Base-by-base conservation (phyloP, 768 basidiomycete genomes). In the Mycena metata region DNA sequence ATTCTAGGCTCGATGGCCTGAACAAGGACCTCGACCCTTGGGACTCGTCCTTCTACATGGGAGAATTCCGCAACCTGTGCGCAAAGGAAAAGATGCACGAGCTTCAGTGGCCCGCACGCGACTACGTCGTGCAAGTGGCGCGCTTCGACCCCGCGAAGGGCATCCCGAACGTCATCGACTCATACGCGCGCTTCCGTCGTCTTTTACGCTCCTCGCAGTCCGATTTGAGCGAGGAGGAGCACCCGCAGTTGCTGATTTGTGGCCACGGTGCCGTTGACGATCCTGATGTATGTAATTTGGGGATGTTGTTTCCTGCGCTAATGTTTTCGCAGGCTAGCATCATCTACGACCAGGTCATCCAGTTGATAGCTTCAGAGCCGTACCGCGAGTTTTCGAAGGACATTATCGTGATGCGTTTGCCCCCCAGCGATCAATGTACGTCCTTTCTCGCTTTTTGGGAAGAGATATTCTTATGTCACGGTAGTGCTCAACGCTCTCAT, bases 181-280 rank as follows among this genome's bases (percentile, higher is more conserved):
- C 94, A 16, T 98, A 97, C 77, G 86, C 89, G 69, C 89, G 90
- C 76, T 91, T 97, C 87, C 89, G 96, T 73, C 82, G 86, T 67
- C 83, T 91, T 26, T 84, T 95, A 69, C 79, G 80, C 65, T 76
- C 78, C 58, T 81, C 82, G 23, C 81, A 83, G 30, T 78, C 80
- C 9, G 80, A 85, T 8, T 73, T 86, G 54, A 74, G 72, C 15
- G 82, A 82, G 41, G 83, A 87, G 8, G 88, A 90, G 59, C 82
- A 84, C 47, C 94, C 94, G 63, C 94, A 95, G 77, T 79, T 95
- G 71, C 82, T 95, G 74, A 79, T 95, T 71, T 94, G 93, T 78
- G 96, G 96, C 23, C 96, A 98, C 77, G 95, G 95, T 60, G 93
- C 92, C 30, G 95, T 98, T 67, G 96, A 98, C 73, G 96, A 98